Evolutionary conservation across 129 eudicot genomes (phyloP).

Genomic region (Flaveria linearis): DNA sequence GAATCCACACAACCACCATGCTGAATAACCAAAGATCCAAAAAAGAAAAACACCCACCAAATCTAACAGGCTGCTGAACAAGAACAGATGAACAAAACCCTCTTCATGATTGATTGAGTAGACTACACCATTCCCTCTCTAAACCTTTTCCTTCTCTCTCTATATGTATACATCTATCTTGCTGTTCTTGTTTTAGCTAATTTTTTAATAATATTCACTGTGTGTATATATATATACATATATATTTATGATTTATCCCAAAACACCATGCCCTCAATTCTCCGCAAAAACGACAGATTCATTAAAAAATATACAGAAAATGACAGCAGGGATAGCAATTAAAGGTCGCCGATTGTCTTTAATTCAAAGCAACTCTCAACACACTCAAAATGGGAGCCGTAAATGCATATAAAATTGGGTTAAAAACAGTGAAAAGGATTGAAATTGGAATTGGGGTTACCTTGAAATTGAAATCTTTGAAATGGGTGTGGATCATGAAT

Average conservation of each 20-base stretch:
- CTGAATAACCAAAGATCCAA: constrained; percentile 32
- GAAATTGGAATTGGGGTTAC: constrained; percentile 22
- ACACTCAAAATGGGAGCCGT: background rate
- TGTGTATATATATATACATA: constrained; percentile 10
- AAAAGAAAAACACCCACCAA: constrained; percentile 35
- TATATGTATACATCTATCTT: constrained; percentile 29
- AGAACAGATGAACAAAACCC: constrained; percentile 26
- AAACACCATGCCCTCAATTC: constrained; percentile 42
- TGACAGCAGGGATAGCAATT: constrained; percentile 52
- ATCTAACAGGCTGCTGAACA: constrained; percentile 24
- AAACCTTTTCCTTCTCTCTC: constrained; percentile 11
- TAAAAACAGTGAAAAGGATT: no score
- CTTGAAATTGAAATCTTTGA: constrained; percentile 30
- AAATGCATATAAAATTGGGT: background rate
- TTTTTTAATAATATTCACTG: constrained; percentile 20
- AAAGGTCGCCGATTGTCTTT: constrained; percentile 53
- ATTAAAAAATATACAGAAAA: constrained; percentile 30
- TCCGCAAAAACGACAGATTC: constrained; percentile 52
- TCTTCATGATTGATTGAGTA: constrained; percentile 45
- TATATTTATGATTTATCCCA: constrained; percentile 11
- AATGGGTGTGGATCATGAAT: constrained; percentile 20
- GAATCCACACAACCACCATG: background rate
- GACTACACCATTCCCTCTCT: constrained; percentile 37
- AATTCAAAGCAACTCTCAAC: constrained; percentile 42
- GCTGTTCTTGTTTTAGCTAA: constrained; percentile 31